Conservation (phyloP, 2,329 filamentous ascomycete species). For the Rhynchosporium secalis region DNA sequence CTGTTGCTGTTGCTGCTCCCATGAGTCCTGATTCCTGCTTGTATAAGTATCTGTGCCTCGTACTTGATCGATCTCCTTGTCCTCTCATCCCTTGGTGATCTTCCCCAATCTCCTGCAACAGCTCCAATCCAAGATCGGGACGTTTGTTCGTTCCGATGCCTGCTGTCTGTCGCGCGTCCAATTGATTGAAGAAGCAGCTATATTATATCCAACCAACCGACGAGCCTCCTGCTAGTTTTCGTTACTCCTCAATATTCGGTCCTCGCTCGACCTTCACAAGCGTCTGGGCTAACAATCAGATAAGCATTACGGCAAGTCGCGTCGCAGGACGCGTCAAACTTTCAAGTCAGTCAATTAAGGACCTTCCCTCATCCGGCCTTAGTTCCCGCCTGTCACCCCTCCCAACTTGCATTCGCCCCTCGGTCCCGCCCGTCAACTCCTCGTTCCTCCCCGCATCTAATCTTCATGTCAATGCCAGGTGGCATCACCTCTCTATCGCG, state of each 20-base stretch:
- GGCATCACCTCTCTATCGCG: neutral
- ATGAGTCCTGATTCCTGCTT: neutral
- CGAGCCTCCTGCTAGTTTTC: neutral
- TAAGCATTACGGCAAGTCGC: neutral
- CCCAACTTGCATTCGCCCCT: neutral
- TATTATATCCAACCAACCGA: no score
- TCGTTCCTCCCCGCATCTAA: neutral
- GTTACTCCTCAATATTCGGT: neutral
- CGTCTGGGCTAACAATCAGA: neutral
- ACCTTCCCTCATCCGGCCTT: neutral
- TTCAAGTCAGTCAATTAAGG: neutral
- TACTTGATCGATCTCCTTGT: no score
- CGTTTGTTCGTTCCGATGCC: neutral
- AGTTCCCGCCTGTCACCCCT: conserved; percentile 10
- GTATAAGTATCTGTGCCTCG: neutral
- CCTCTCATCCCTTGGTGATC: no score
- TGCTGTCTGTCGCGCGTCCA: neutral
- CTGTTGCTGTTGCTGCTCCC: neutral
- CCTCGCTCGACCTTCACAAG: neutral
- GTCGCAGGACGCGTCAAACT: neutral
- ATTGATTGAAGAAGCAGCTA: neutral
- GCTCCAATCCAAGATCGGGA: neutral
- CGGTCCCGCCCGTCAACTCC: neutral
- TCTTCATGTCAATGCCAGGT: conserved; percentile 3
- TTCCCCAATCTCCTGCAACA: neutral